These are phyloP conservation scores for Psophocarpus tetragonolobus DNA, from an alignment of 306 rosid species.

Conservation along the genomic window DNA sequence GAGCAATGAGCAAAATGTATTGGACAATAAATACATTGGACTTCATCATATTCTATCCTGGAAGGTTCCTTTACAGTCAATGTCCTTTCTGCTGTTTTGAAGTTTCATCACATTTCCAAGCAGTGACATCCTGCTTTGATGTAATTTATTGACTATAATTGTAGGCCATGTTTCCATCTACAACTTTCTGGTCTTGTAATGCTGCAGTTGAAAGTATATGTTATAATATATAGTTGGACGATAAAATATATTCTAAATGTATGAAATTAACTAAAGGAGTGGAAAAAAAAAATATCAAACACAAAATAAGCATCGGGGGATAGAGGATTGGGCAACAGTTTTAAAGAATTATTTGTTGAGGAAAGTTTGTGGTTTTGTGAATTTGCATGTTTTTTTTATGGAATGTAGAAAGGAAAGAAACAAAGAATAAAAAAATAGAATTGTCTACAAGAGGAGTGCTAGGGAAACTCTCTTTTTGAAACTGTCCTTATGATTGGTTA, in stretches of 20 bases:
- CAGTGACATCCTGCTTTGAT: conserved; percentile 40
- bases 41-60: not conserved
- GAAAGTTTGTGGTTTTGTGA: conserved; percentile 19
- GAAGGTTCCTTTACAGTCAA: not conserved
- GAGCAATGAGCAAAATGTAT: not conserved
- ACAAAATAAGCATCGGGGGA: not conserved
- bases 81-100: conserved; percentile 23
- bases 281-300: not conserved
- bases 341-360: not conserved
- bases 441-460: no score
- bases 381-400: conserved; percentile 14
- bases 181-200: conserved; percentile 47
- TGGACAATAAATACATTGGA: not conserved
- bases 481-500: no score
- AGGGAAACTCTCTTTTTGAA: no score
- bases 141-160: conserved; percentile 48
- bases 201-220: conserved; percentile 46
- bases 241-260: not conserved
- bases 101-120: conserved; percentile 26
- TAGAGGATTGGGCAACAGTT: conserved; percentile 13
- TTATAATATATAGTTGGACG: conserved; percentile 34
- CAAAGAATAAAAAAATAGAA: not conserved
- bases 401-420: not conserved
- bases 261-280: conserved; percentile 14
- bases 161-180: conserved; percentile 51